Base-by-base conservation (phyloP, 129 eudicot species). In the Silybum marianum region DNA sequence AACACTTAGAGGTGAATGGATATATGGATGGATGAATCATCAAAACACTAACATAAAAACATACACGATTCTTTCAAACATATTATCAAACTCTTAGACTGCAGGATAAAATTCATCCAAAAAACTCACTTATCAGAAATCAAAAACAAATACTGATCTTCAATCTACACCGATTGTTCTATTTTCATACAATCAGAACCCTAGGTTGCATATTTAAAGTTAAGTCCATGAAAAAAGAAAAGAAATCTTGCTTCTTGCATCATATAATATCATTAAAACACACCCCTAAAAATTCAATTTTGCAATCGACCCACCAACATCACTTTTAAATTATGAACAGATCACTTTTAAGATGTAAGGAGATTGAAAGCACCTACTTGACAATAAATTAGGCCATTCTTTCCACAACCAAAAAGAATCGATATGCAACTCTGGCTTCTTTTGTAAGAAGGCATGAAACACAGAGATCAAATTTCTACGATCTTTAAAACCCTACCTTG, bases 131-230 rank as follows among this genome's bases (percentile, higher is more conserved):
- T 7, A 44, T 8, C 21, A 78, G 18, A 10, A 10, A 78, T 44
- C 69, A 78, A 78, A 77, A 77, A 13, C 83, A 68, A 16, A 10
- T 46, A 86, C 78, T 23, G 30, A 81, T 71, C 62, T 25, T 76
- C 76, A 85, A 48, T 48, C 88, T 12, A 18, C 42, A 39, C 34
- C 70, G n/a, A 73, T 60, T 48, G 19, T 25, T 63, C 48, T 71
- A 78, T 40, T 34, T 46, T 26, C 73, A 42, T 22, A 83, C 62
- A 63, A 40, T 67, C 79, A 71, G 36, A 80, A 72, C 62, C 68
- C 73, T 65, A 81, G 40, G n/a, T 72, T 80, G 78, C 72, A 80
- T 34, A 58, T 72, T 7, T 25, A 72, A 22, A 80, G 67, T 73
- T 73, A 63, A 62, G 9, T 38, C 11, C 73, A 62, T 62, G 48